Base-by-base conservation (phyloP, 1,139 yeast species). In the Schizosaccharomyces versatilis region DNA sequence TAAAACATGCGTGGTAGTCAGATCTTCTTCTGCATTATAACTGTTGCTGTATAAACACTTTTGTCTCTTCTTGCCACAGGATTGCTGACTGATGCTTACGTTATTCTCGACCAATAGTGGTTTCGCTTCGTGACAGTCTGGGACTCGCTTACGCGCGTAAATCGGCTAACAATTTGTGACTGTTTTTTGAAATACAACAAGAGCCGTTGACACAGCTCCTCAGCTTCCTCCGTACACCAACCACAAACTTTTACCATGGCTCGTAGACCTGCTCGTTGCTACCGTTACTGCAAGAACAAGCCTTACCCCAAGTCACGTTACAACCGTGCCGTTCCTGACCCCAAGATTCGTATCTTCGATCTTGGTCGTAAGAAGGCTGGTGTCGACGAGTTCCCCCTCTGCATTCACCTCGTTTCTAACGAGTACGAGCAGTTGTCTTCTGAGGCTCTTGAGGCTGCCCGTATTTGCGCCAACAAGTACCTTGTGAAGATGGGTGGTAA, bases 251-350 rank as follows among this genome's bases (percentile, higher is more conserved):
- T 47, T 79, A 84, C 81, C 73, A 90, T 90, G 98, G 97, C 98
- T 75, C 88, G 98, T 79, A 90, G 98, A 84, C 98, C 98, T 77
- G 98, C 98, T 81, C 85, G 97, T 82, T 90, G 98, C 81, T 90
- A 90, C 95, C 86, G 98, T 80, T 90, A 88, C 94, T 93, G 95
- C 82, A 90, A 93, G 85, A 93, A 93, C 95, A 90, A 90, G 81
- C 98, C 99, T 70, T 90, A 80, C 85, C 99, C 99, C 78, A 90
- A 90, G 82, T 88, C 97, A 70, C 85, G 98, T 78, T 90, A 86
- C 86, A 90, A 90, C 86, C 88, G 99, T 82, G 97, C 96, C 78
- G 99, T 90, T 72, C 99, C 99, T 76, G 98, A 90, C 76, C 80
- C 98, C 68, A 90, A 90, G 84, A 86, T 90, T 74, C 84, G 97